These are phyloP conservation scores for Thamnidium elegans DNA, from an alignment of 192 early-diverging fungal genomes.

Conservation along the genomic window DNA sequence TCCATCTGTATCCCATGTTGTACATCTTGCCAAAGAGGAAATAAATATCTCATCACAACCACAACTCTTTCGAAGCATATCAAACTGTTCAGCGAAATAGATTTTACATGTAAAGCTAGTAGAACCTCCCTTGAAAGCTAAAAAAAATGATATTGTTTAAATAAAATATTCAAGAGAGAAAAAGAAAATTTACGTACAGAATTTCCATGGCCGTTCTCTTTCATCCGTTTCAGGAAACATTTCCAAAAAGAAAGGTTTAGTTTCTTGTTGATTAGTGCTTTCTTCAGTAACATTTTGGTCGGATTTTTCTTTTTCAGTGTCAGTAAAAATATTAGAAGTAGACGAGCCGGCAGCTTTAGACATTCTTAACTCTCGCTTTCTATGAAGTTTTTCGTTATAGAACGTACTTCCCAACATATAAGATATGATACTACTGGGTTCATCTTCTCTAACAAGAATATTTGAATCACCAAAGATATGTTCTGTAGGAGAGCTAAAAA, in stretches of 20 bases:
- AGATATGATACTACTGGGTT: constrained; percentile 91
- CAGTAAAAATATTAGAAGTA: background rate
- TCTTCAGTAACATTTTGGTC: constrained; percentile 11
- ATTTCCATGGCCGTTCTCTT: constrained; percentile 12
- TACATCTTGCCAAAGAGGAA: constrained; percentile 81
- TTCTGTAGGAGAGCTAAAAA: constrained; percentile 60
- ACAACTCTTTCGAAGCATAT: constrained; percentile 80
- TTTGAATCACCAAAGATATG: constrained; percentile 85
- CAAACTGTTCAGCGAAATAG: constrained; percentile 92
- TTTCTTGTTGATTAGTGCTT: background rate
- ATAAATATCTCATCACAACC: constrained; percentile 82
- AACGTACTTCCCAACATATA: constrained; percentile 71
- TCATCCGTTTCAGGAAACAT: constrained; percentile 18
- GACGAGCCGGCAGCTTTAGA: background rate
- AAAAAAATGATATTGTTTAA: background rate
- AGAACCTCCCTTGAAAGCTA: constrained; percentile 71
- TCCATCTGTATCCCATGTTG: constrained; percentile 78
- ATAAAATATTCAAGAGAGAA: constrained; percentile 12
- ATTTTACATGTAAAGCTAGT: constrained; percentile 85
- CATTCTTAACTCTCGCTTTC: constrained; percentile 33
- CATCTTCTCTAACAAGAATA: constrained; percentile 85
- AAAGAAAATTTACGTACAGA: constrained; percentile 47
- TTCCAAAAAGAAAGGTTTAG: background rate
- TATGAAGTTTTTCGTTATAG: constrained; percentile 62
- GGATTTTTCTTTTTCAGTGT: background rate